phyloP scores from a whole-genome alignment of 257 asterid species.

The Solanum gandarillasii region DNA sequence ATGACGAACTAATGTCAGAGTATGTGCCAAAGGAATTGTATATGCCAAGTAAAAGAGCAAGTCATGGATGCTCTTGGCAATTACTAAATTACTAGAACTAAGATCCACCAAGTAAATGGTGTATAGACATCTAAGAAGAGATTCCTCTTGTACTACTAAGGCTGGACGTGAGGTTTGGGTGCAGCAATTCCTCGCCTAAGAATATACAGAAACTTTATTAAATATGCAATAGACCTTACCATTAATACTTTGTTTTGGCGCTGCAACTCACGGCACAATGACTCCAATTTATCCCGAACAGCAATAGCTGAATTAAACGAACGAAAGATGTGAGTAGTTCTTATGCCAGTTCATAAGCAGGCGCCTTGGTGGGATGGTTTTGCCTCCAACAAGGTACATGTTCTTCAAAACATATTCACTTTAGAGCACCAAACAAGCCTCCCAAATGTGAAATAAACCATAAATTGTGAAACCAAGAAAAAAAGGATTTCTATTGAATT shows the following conservation, averaged over 20 bases:
- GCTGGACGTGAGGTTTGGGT: neutral
- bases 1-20: neutral
- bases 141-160: neutral
- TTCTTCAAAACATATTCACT: neutral
- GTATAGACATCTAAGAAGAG: neutral
- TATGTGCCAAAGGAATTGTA: neutral
- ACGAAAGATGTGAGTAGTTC: neutral
- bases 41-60: neutral
- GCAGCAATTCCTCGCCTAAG: neutral
- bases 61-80: neutral
- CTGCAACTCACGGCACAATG: slow-evolving; percentile 95
- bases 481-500: neutral
- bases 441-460: neutral
- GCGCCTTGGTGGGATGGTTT: neutral
- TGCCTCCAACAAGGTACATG: neutral
- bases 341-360: neutral
- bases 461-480: neutral
- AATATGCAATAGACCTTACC: slow-evolving; percentile 33
- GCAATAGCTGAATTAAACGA: slow-evolving; percentile 57
- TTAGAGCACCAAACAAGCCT: neutral
- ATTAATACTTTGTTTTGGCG: slow-evolving; percentile 84
- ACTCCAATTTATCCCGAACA: slow-evolving; percentile 91
- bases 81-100: neutral
- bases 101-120: neutral
- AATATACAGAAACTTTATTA: neutral